Evolutionary conservation across 768 basidiomycete species (phyloP).

Genomic region (Boletales sp.): DNA sequence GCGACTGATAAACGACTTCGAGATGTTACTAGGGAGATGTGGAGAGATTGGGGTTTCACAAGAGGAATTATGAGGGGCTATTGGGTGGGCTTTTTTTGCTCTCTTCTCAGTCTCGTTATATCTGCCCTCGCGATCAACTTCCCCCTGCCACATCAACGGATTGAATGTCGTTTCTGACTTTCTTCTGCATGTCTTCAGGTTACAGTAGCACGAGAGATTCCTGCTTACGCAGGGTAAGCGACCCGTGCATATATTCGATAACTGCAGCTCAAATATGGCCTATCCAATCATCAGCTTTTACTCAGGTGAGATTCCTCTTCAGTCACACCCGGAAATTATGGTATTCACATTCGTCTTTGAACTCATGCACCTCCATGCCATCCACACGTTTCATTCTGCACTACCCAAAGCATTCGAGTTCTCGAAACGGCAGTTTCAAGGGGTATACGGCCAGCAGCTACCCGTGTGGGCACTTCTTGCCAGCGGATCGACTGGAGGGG

Average conservation of each 20-base stretch:
- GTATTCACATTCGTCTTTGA: neutral
- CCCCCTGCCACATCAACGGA: neutral
- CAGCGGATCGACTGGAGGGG: slow-evolving; percentile 81
- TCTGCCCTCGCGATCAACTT: neutral
- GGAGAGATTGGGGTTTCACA: slow-evolving; percentile 79
- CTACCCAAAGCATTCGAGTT: slow-evolving; percentile 71
- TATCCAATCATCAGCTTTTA: slow-evolving; percentile 52
- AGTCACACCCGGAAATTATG: neutral
- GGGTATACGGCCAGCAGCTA: slow-evolving; percentile 58
- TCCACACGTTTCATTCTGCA: neutral
- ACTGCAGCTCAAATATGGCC: neutral
- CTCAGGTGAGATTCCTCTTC: slow-evolving; percentile 38
- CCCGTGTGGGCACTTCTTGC: slow-evolving; percentile 85
- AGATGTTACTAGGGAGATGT: slow-evolving; percentile 76
- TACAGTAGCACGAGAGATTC: slow-evolving; percentile 90
- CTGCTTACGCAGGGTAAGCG: slow-evolving; percentile 81
- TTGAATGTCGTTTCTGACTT: neutral
- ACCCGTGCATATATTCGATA: neutral
- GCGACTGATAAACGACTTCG: slow-evolving; percentile 75
- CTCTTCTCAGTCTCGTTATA: too few species aligned
- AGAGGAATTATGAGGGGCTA: slow-evolving; percentile 95
- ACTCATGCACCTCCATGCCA: neutral
- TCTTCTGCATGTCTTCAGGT: slow-evolving; percentile 43
- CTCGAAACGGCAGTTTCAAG: slow-evolving; percentile 72
- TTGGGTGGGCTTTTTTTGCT: slow-evolving; percentile 55